Evolutionary conservation across 1,284 basidiomycete genomes (phyloP), one percentile per base, ranked within the genome.

Genomic region (Malassezia dermatis): DNA sequence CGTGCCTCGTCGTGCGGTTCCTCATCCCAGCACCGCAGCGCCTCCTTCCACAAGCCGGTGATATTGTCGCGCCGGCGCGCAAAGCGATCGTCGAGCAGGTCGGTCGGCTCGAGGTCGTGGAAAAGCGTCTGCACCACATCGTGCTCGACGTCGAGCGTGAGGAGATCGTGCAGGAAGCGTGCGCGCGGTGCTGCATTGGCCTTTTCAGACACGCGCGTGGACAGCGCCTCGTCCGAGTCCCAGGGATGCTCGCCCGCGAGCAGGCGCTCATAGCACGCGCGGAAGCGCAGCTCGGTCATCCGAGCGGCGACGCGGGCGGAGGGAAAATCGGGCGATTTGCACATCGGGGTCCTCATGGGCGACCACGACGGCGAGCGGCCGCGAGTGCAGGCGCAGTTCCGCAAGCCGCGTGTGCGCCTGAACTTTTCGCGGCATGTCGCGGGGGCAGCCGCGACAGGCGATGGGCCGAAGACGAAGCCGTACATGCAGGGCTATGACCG

Each of bases 401-500:
- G 49, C 30, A 52, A 52, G 45, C 55, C 55, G 31, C 55, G 55
- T 8, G 55, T 57, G 31, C 23, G 35, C 32, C 50, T 57, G 17
- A 57, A 57, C 31, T 57, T 57, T 26, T 57, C 55, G 34, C 55
- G 55, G 8, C 40, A 51, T 37, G 31, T 48, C 8, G 55, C 55
- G n/a, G 55, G 55, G 5, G 37, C 55, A 8, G 17, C 35, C 7
- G 34, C 49, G n/a, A 44, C 44, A 3, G 60, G 62, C 8, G 63
- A 66, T 55, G 63, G 60, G 5, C 64, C 64, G 23, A 74, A 74
- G 54, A 74, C 65, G 3, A 61, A 64, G 32, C 58, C 71, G 0
- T 74, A 74, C 60, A 74, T 74, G 72, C 70, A 74, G 32, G 66
- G 69, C 27, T 74, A 71, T 48, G 90, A 96, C 76, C 80, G 93